These are phyloP conservation scores for Lasiosphaeria ovina DNA, from an alignment of 495 filamentous ascomycete species.

Conservation along the genomic window DNA sequence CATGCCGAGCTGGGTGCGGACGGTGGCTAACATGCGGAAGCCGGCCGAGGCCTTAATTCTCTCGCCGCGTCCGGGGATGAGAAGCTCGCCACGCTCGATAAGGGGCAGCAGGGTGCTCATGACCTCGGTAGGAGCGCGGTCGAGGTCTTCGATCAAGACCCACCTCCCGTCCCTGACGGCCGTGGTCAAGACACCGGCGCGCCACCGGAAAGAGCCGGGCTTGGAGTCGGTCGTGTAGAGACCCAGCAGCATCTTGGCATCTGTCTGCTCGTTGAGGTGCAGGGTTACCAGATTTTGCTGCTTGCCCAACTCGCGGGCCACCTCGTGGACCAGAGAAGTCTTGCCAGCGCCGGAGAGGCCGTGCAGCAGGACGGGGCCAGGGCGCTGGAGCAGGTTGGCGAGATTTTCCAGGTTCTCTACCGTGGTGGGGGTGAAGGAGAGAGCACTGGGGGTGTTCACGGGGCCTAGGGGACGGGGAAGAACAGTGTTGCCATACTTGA, in stretches of 20 bases:
- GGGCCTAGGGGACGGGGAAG: constrained; percentile 62
- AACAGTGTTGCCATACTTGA: constrained; percentile 58
- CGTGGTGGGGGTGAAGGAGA: constrained; percentile 74
- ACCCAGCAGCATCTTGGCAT: constrained; percentile 91
- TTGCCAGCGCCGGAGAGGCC: constrained; percentile 89
- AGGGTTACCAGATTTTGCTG: constrained; percentile 79
- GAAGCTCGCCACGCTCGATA: constrained; percentile 81
- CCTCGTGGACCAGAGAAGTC: constrained; percentile 77
- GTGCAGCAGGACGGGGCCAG: constrained; percentile 72
- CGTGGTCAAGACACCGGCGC: constrained; percentile 88
- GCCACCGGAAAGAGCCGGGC: constrained; percentile 87
- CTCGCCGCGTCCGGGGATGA: constrained; percentile 84
- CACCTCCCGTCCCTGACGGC: constrained; percentile 91
- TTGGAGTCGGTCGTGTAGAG: constrained; percentile 84
- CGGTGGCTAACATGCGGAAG: constrained; percentile 87
- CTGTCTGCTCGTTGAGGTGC: constrained; percentile 94
- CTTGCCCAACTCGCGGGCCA: constrained; percentile 73
- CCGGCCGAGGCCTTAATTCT: constrained; percentile 75
- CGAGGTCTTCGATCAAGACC: constrained; percentile 94
- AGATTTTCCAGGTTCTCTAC: constrained; percentile 65
- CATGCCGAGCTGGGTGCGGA: constrained; percentile 72
- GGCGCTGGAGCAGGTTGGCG: constrained; percentile 59
- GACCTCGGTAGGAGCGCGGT: constrained; percentile 93
- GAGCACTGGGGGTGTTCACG: constrained; percentile 46
- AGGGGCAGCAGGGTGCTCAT: constrained; percentile 88